These are phyloP conservation scores for Aspergillus aculeatinus DNA, from an alignment of 2,329 filamentous ascomycete genomes.

Conservation along the genomic window DNA sequence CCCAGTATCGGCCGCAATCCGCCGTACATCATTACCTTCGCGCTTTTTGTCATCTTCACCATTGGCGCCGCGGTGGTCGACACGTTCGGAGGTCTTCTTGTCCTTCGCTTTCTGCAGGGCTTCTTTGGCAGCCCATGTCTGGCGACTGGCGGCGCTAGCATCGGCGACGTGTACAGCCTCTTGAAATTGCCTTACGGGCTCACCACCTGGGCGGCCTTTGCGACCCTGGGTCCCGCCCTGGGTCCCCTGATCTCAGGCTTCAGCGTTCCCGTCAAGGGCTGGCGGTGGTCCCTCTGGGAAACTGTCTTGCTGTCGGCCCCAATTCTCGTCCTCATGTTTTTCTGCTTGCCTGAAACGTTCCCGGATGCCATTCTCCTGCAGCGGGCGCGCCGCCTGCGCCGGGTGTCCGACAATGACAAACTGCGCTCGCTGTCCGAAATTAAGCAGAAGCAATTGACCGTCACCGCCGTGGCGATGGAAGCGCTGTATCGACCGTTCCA, in stretches of 20 bases:
- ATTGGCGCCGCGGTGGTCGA: slow-evolving; percentile 3
- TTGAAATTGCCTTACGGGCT: slow-evolving; percentile 3
- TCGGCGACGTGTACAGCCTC: slow-evolving; percentile 4
- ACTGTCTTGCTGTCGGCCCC: slow-evolving; percentile 39
- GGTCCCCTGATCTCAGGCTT: slow-evolving; percentile 63
- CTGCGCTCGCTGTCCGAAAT: slow-evolving; percentile 61
- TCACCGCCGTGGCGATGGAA: slow-evolving; percentile 28
- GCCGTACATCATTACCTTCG: slow-evolving; percentile 4
- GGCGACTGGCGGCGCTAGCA: slow-evolving; percentile 6
- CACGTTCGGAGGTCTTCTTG: slow-evolving; percentile 8
- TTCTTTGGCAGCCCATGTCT: slow-evolving; percentile 11
- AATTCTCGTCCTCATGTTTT: slow-evolving; percentile 59
- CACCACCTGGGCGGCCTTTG: slow-evolving; percentile 52
- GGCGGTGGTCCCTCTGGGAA: slow-evolving; percentile 25
- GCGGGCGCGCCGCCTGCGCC: slow-evolving; percentile 61
- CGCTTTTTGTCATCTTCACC: slow-evolving; percentile 1
- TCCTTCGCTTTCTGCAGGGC: slow-evolving; percentile 10
- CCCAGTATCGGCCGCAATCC: slow-evolving; percentile 7
- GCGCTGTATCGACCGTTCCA: slow-evolving; percentile 62
- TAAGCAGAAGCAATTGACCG: slow-evolving; percentile 43
- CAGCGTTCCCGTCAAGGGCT: slow-evolving; percentile 48
- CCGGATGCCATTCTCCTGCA: slow-evolving; percentile 60
- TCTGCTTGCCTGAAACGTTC: slow-evolving; percentile 64
- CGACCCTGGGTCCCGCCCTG: slow-evolving; percentile 53
- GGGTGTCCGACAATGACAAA: slow-evolving; percentile 52